These are phyloP conservation scores for Jackrogersella multiformis DNA, from an alignment of 495 filamentous ascomycete genomes.

Conservation along the genomic window DNA sequence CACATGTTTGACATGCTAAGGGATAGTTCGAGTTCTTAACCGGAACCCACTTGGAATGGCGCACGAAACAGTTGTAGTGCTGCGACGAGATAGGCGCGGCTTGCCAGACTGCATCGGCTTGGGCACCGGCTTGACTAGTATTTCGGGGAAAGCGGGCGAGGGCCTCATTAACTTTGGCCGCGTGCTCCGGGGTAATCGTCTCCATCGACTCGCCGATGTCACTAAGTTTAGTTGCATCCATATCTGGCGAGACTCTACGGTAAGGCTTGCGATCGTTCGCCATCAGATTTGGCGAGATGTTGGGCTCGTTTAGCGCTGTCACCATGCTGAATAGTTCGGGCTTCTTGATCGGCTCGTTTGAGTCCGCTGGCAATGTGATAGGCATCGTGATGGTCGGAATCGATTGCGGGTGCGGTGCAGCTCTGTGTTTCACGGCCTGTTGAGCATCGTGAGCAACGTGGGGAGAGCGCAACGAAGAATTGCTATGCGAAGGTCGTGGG, in stretches of 20 bases:
- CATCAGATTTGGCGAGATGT: not conserved
- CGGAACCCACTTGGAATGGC: slow-evolving; percentile 30
- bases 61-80: slow-evolving; percentile 37
- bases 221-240: slow-evolving; percentile 15
- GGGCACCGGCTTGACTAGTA: not conserved
- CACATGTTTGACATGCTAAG: slow-evolving; percentile 43
- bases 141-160: slow-evolving; percentile 40
- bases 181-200: slow-evolving; percentile 31
- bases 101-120: slow-evolving; percentile 34
- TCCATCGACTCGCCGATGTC: slow-evolving; percentile 34
- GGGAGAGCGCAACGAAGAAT: slow-evolving; percentile 27
- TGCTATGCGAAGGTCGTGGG: slow-evolving; percentile 34
- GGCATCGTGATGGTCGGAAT: slow-evolving; percentile 13
- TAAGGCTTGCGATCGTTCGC: slow-evolving; percentile 16
- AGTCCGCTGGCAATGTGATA: slow-evolving; percentile 16
- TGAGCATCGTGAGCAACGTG: slow-evolving; percentile 14
- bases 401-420: slow-evolving; percentile 11
- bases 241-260: slow-evolving; percentile 30
- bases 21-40: slow-evolving; percentile 42
- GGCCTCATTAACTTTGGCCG: slow-evolving; percentile 22
- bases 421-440: slow-evolving; percentile 18
- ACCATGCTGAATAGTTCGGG: slow-evolving; percentile 33
- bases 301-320: slow-evolving; percentile 29
- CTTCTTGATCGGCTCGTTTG: slow-evolving; percentile 30
- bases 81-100: slow-evolving; percentile 26